Evolutionary conservation across 2,329 filamentous ascomycete species (phyloP).

Genomic region (Basipetospora chlamydospora): DNA sequence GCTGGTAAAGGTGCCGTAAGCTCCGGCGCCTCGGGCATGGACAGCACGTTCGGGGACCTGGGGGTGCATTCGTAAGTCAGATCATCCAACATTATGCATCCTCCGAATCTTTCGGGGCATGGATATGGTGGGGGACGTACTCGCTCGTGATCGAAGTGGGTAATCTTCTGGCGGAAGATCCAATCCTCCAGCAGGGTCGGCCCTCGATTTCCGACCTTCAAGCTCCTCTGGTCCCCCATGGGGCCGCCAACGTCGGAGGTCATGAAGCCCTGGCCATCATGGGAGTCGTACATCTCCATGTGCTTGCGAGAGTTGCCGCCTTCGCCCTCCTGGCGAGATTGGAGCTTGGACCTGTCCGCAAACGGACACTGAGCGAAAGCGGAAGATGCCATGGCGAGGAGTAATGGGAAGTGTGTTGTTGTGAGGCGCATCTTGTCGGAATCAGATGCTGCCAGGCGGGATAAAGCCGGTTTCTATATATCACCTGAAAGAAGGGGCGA

Average conservation of each 20-base stretch:
- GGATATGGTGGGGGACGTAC: conserved; percentile 23
- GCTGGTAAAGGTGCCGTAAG: conserved; percentile 55
- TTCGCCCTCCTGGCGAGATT: conserved; percentile 11
- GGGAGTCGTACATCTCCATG: conserved; percentile 24
- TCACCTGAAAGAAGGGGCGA: too few relatives aligned
- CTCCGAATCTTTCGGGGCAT: too few relatives aligned
- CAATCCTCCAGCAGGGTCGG: conserved; percentile 59
- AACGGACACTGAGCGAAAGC: conserved; percentile 19
- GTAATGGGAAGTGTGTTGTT: not conserved
- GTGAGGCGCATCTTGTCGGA: not conserved
- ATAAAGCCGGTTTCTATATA: too few relatives aligned
- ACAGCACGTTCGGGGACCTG: conserved; percentile 48
- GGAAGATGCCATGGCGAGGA: conserved; percentile 11
- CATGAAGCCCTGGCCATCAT: conserved; percentile 40
- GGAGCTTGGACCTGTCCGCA: conserved; percentile 14
- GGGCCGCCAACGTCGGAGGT: conserved; percentile 56
- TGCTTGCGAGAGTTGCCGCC: conserved; percentile 15
- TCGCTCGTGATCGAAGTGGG: conserved; percentile 56
- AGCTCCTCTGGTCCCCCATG: conserved; percentile 50
- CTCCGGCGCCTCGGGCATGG: conserved; percentile 54
- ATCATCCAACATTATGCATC: not conserved
- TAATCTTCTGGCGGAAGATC: conserved; percentile 58
- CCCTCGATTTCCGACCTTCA: conserved; percentile 52
- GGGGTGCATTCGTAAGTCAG: conserved; percentile 13
- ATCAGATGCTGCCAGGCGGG: not conserved